Evolutionary conservation across 2,329 filamentous ascomycete species (phyloP).

Genomic region (Curvularia sp.): DNA sequence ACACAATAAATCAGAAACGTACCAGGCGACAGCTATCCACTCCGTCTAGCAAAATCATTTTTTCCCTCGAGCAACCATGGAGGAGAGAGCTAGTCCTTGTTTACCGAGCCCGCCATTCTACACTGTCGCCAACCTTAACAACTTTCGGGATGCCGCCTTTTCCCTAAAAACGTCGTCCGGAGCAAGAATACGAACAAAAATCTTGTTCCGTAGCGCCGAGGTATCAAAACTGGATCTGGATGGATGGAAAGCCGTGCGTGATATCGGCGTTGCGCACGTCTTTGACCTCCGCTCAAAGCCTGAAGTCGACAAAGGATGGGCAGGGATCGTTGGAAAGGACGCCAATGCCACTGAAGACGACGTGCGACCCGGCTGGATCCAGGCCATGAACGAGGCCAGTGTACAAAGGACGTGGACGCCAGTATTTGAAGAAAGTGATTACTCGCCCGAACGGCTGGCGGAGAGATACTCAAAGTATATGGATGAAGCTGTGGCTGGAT

Average conservation of each 20-base stretch:
- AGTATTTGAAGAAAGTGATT: slow-evolving; percentile 69
- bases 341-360: slow-evolving; percentile 44
- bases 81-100: neutral
- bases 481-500: slow-evolving; percentile 63
- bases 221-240: slow-evolving; percentile 50
- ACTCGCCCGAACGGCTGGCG: slow-evolving; percentile 68
- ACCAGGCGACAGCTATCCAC: neutral
- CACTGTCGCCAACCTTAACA: slow-evolving; percentile 42
- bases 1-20: neutral
- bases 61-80: neutral
- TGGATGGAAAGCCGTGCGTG: slow-evolving; percentile 38
- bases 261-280: slow-evolving; percentile 67
- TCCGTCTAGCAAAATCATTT: neutral
- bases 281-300: slow-evolving; percentile 72
- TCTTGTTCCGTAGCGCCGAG: slow-evolving; percentile 74
- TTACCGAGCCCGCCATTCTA: slow-evolving; percentile 47
- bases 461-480: slow-evolving; percentile 68
- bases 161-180: slow-evolving; percentile 41
- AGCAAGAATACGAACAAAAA: slow-evolving; percentile 56
- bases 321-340: slow-evolving; percentile 32
- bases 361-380: slow-evolving; percentile 39
- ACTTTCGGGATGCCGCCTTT: slow-evolving; percentile 47
- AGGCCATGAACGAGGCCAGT: slow-evolving; percentile 46
- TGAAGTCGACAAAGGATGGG: slow-evolving; percentile 61
- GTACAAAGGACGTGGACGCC: slow-evolving; percentile 66